phyloP scores from a whole-genome alignment of 225 moss, liverwort and hornwort species.

The Straminergon stramineum region DNA sequence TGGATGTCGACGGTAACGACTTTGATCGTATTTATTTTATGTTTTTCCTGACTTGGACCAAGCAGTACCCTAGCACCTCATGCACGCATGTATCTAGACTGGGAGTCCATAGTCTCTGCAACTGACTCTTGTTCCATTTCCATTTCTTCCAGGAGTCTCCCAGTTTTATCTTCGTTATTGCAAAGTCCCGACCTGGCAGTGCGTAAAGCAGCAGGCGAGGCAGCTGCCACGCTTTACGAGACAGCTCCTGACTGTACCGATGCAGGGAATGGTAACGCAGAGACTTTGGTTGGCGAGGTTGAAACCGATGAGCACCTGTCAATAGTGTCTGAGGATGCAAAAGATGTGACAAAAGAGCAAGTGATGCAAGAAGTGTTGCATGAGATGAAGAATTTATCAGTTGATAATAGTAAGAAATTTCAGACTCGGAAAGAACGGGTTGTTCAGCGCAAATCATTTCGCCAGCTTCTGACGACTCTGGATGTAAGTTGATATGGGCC shows the following conservation, averaged over 20 bases:
- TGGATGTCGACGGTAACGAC: neutral
- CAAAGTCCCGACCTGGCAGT: conserved; percentile 18
- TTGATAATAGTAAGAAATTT: conserved; percentile 3
- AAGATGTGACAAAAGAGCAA: conserved; percentile 13
- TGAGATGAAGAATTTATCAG: conserved; percentile 32
- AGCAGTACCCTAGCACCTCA: neutral
- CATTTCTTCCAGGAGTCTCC: conserved; percentile 22
- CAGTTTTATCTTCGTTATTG: conserved; percentile 25
- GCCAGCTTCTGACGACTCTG: conserved; percentile 34
- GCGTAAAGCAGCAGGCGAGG: conserved; percentile 31
- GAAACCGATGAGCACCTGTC: neutral
- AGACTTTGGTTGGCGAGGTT: neutral
- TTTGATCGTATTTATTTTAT: neutral
- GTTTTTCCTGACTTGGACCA: neutral
- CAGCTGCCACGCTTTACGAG: conserved; percentile 37
- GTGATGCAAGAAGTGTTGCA: conserved; percentile 25
- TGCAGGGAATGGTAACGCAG: neutral
- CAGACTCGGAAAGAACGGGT: conserved; percentile 23
- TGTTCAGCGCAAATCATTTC: conserved; percentile 26
- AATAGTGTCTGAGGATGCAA: neutral
- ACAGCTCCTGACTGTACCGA: conserved; percentile 2
- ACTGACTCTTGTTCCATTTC: neutral
- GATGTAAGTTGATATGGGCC: conserved; percentile 15
- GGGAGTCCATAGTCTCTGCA: neutral
- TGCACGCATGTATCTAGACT: neutral